Evolutionary conservation across 1,139 yeast species (phyloP).

Genomic region (Kodamaea sp.): DNA sequence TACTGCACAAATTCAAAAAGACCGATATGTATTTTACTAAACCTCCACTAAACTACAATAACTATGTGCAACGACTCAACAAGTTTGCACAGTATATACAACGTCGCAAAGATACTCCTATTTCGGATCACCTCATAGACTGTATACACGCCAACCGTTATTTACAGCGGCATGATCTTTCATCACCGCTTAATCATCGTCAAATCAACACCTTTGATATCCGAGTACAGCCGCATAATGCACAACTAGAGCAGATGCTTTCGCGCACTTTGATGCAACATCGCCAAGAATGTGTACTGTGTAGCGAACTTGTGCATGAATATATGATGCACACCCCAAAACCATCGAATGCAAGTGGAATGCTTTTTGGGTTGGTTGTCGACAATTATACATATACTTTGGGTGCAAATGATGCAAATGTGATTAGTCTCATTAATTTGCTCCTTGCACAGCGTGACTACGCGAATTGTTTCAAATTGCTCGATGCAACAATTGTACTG

Average conservation of each 20-base stretch:
- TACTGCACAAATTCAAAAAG: not conserved
- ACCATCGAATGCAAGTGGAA: constrained; percentile 18
- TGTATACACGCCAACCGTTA: constrained; percentile 24
- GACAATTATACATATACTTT: constrained; percentile 1
- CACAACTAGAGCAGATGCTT: constrained; percentile 7
- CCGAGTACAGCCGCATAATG: constrained; percentile 6
- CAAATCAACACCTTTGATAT: constrained; percentile 1
- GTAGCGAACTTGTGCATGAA: constrained; percentile 5
- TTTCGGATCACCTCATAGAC: constrained; percentile 17
- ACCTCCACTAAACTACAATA: constrained; percentile 28
- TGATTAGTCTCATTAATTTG: constrained; percentile 14
- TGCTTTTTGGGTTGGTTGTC: constrained; percentile 14
- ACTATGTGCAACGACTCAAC: constrained; percentile 19
- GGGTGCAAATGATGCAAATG: not conserved
- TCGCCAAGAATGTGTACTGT: not conserved
- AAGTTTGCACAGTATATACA: constrained; percentile 8
- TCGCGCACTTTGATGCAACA: constrained; percentile 2
- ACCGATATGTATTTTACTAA: constrained; percentile 14
- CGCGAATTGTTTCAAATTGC: constrained; percentile 27
- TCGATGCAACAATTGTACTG: constrained; percentile 24
- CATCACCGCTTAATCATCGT: not conserved
- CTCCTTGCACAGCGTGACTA: constrained; percentile 34
- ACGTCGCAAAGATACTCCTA: not conserved
- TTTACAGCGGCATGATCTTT: constrained; percentile 14
- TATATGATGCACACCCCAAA: constrained; percentile 24